Percentiles rank a stretch among this genome's conserved stretches.
These are phyloP conservation scores for Lasiosphaeria hispida DNA, from an alignment of 495 filamentous ascomycete genomes.

Conservation along the genomic window DNA sequence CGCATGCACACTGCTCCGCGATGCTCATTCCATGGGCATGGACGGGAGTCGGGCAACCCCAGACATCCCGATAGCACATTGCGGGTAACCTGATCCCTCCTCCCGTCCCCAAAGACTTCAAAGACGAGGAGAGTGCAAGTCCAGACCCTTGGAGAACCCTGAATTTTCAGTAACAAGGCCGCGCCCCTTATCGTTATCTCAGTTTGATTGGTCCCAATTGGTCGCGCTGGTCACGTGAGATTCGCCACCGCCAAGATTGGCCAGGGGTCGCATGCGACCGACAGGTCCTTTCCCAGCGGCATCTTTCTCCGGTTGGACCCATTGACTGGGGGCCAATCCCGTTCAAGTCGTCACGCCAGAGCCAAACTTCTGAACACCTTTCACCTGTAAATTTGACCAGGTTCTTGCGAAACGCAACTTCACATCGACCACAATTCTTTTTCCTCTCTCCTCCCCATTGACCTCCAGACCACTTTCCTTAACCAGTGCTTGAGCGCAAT, in stretches of 20 bases:
- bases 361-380: constrained; percentile 39
- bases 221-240: no score
- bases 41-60: no score
- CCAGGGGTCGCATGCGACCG: constrained; percentile 10
- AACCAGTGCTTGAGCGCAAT: neutral
- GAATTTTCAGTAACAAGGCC: no score
- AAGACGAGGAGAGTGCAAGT: no score
- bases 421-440: constrained; percentile 1
- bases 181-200: no score
- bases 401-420: neutral
- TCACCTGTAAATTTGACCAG: constrained; percentile 24
- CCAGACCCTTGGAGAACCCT: no score
- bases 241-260: neutral
- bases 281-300: constrained; percentile 18
- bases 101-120: no score
- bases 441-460: neutral
- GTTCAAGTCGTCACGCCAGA: constrained; percentile 16
- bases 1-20: no score
- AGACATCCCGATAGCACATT: no score
- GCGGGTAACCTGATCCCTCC: no score
- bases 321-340: constrained; percentile 9
- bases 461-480: neutral
- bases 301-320: constrained; percentile 30
- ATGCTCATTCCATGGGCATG: no score
- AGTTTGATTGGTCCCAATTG: no score